Evolutionary conservation across 495 filamentous ascomycete genomes (phyloP), one percentile per base, ranked within the genome.

Genomic region (Neurospora sp.): DNA sequence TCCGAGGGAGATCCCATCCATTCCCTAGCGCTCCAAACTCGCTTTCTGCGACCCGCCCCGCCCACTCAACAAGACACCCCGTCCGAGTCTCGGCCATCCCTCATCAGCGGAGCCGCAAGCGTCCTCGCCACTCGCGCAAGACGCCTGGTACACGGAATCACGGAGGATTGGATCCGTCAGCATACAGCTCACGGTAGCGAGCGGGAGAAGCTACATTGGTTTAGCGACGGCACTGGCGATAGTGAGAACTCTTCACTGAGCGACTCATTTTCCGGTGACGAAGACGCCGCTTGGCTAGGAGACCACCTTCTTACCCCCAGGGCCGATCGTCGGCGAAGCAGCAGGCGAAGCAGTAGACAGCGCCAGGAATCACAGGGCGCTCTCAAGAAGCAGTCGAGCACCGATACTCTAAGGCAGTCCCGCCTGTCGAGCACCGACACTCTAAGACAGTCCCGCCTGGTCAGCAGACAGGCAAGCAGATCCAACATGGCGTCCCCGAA

Each of bases 151-250:
- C 81, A 87, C 77, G 90, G 91, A 59, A 89, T 92, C 71, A 93
- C 91, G 1, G 88, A 92, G 77, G 90, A 91, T 83, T 93, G 91
- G 91, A 91, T 93, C 73, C 89, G 91, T 46, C 89, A 91, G 74
- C 91, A 92, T 74, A 89, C 91, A 8, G 86, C 88, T 11, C 85
- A 87, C 74, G 88, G 89, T 74, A 83, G 83, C 53, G 81, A 86
- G 48, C 86, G 87, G 70, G 91, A 93, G 79, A 85, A 87, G 70
- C 87, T 86, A 46, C 88, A 91, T 78, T 93, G 91, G 91, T 80
- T 91, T 59, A 93, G 91, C 76, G 91, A 93, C 90, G 90, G 90
- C 74, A 87, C 88, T 37, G 89, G 88, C 76, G 86, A 87, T 75
- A 88, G 84, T 80, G 87, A 87, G 83, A 82, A 82, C 86, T 88